Conservation (phyloP, 192 early-diverging fungal genomes). For the Coemansia sp. region DNA sequence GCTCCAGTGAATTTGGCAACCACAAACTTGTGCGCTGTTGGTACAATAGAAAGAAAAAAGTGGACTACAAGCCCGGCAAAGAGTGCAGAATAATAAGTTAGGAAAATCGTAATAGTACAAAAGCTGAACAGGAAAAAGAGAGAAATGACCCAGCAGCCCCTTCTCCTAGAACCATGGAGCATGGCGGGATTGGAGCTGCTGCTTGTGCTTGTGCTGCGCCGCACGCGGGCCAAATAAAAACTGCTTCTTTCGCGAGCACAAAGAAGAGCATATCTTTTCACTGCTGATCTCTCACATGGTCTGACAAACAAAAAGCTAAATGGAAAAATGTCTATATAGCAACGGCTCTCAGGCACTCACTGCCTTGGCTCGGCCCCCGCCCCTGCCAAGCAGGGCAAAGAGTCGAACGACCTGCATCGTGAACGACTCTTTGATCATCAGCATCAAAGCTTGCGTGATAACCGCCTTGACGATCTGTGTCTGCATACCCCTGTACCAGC, state of each 20-base stretch:
- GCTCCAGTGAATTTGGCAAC: neutral
- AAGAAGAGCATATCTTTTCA: neutral
- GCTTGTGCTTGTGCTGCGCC: neutral
- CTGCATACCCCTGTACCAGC: conserved; percentile 95
- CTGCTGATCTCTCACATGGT: conserved; percentile 3
- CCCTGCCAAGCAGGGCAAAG: conserved; percentile 29
- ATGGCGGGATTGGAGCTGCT: neutral
- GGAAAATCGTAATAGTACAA: neutral
- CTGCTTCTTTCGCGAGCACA: neutral
- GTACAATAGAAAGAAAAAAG: neutral
- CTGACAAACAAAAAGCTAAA: neutral
- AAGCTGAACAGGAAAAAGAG: neutral
- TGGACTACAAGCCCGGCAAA: neutral
- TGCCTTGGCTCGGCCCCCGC: conserved; percentile 2
- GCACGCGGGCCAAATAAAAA: neutral
- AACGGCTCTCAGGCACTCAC: neutral
- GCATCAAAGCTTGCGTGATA: conserved; percentile 95
- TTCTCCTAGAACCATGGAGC: neutral
- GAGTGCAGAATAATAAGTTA: neutral
- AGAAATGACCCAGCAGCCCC: neutral
- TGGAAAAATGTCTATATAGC: neutral
- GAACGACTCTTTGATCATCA: conserved; percentile 94
- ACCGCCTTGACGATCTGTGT: conserved; percentile 99
- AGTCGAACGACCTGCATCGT: conserved; percentile 47
- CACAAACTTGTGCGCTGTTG: neutral